Evolutionary conservation across 306 rosid genomes (phyloP), one percentile per base, ranked within the genome.

Genomic region (Lablab purpureus): DNA sequence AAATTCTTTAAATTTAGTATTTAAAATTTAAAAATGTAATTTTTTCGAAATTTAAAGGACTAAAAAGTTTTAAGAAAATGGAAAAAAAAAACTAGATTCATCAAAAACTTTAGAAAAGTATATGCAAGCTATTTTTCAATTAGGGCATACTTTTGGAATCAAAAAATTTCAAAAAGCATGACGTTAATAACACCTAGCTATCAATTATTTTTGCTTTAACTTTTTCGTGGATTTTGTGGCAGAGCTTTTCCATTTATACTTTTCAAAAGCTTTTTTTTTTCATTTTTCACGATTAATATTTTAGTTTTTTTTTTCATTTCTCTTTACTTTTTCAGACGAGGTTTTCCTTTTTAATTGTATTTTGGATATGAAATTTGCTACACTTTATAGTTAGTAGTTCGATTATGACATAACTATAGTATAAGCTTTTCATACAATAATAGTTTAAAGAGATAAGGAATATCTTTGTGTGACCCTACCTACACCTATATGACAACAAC

Each of bases 181-280:
- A 69, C 25, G 59, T 67, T 69, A 69, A 69, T 46, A 25, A 14
- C 56, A 45, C 56, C 58, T 69, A 14, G 41, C 41, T 6, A 7
- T 3, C 22, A 14, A 45, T 25, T 69, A 22, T 69, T 69, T 37
- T 69, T 46, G 56, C 59, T 47, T 69, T 15, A 25, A 25, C 58
- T 46, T 69, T 69, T 47, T 27, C 22, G 25, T 15, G 12, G 59
- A 69, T 15, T 46, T 47, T 46, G 74, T 4, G 74, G 74, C 75
- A 49, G 14, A 47, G 40, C 25, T 71, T 71, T 71, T n/a, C 4
- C 74, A 25, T 15, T 46, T 27, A 46, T 25, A 2, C 43, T 17
- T 46, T 46, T 15, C 5, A 17, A 66, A 66, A 66, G 18, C 11
- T 23, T 14, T 45, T 22, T 67, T 22, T 40, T 2, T 9, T 3